A percentile compares a stretch with the other conserved stretches of the same genome.
phyloP scores from a whole-genome alignment of 2,329 filamentous ascomycete species.

The Diaporthe citrichinensis region DNA sequence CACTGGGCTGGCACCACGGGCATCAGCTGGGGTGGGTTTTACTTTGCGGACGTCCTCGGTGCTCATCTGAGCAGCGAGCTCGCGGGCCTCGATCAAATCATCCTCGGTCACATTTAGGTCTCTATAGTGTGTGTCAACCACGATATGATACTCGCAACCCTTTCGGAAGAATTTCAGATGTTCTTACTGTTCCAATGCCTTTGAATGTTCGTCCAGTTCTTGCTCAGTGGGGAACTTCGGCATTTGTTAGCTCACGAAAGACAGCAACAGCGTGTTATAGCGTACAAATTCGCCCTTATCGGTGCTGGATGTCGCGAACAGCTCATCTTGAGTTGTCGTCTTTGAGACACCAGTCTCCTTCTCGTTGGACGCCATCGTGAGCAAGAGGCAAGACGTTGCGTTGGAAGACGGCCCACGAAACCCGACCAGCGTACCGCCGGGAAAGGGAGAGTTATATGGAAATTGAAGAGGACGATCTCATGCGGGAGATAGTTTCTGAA shows the following conservation, averaged over 20 bases:
- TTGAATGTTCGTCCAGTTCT: slow-evolving; percentile 5
- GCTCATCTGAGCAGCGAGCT: slow-evolving; percentile 27
- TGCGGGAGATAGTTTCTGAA: background rate
- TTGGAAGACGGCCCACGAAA: background rate
- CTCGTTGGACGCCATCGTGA: slow-evolving; percentile 12
- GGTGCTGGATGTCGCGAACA: slow-evolving; percentile 9
- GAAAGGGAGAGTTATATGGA: background rate
- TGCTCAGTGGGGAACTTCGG: slow-evolving; percentile 14
- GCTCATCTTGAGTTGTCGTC: background rate
- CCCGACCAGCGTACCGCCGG: background rate
- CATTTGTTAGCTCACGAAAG: background rate
- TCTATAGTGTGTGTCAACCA: background rate
- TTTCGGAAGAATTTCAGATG: background rate
- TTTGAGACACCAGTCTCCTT: background rate
- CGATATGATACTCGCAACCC: background rate
- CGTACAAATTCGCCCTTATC: slow-evolving; percentile 13
- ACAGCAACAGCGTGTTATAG: too few species aligned
- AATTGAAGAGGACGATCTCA: background rate
- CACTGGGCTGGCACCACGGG: background rate
- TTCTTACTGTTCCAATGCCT: slow-evolving; percentile 17
- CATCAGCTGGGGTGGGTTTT: background rate
- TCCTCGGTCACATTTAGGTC: slow-evolving; percentile 20
- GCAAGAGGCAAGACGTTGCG: background rate
- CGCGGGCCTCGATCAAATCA: slow-evolving; percentile 14
- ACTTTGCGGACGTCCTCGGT: slow-evolving; percentile 21